A percentile compares a stretch with the other conserved stretches of the same genome.
phyloP scores from a whole-genome alignment of 331 rosid genomes.

The Stylosanthes scabra region DNA sequence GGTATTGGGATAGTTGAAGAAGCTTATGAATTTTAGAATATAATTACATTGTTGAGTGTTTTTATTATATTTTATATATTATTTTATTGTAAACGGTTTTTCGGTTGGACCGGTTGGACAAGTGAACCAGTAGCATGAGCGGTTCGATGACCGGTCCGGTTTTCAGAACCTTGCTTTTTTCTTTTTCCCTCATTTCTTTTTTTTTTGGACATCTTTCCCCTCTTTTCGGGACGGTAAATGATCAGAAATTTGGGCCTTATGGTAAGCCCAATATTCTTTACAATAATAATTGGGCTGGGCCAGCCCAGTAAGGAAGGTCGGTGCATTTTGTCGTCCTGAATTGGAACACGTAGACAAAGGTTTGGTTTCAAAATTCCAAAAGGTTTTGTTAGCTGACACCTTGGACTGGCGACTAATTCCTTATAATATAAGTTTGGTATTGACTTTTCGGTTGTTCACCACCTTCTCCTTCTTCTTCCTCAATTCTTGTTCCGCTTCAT shows the following conservation, averaged over 20 bases:
- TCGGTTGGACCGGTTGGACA: too few species aligned
- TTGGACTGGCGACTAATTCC: background rate
- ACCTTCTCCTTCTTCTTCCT: background rate
- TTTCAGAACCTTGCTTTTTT: too few species aligned
- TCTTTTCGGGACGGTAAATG: background rate
- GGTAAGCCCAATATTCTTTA: background rate
- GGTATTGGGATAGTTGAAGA: too few species aligned
- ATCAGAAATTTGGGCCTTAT: background rate
- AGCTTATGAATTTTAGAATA: too few species aligned
- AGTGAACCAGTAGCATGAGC: too few species aligned
- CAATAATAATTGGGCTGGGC: too few species aligned
- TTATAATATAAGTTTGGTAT: background rate
- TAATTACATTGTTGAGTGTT: too few species aligned
- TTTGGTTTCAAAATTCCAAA: background rate
- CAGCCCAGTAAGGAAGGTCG: background rate
- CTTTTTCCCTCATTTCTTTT: too few species aligned
- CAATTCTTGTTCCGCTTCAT: background rate
- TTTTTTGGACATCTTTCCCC: too few species aligned
- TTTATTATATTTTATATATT: too few species aligned
- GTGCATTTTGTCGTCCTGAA: background rate
- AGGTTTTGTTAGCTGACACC: background rate
- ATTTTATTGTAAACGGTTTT: too few species aligned
- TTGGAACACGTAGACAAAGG: constrained; percentile 15
- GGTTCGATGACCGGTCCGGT: too few species aligned
- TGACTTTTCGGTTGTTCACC: constrained; percentile 8